Conservation (phyloP, 2,329 filamentous ascomycete genomes). For the Beauveria varroae region DNA sequence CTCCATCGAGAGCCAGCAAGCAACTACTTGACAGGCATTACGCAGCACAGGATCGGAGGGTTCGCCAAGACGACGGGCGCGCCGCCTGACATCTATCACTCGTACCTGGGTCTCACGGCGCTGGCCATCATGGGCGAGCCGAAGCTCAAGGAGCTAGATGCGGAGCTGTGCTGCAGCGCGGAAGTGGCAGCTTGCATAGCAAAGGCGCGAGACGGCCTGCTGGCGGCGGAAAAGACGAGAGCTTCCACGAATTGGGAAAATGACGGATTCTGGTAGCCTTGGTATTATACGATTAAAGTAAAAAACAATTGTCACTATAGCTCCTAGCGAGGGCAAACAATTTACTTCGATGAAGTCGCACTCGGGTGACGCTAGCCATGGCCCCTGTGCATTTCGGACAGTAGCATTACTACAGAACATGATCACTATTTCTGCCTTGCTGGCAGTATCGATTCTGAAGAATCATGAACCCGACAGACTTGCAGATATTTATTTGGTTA, state of each 20-base stretch:
- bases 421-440: neutral
- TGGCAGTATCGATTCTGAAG: neutral
- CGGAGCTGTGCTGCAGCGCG: conserved; percentile 65
- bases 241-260: conserved; percentile 12
- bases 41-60: conserved; percentile 77
- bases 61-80: conserved; percentile 67
- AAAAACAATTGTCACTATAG: too few species aligned
- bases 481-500: too few species aligned
- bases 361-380: too few species aligned
- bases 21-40: conserved; percentile 76
- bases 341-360: too few species aligned
- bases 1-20: conserved; percentile 54
- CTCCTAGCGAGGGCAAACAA: too few species aligned
- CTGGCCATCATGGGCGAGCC: conserved; percentile 66
- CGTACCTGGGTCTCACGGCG: conserved; percentile 77
- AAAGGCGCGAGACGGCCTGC: conserved; percentile 34
- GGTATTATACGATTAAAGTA: too few species aligned
- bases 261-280: conserved; percentile 21
- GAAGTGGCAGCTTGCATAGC: conserved; percentile 46
- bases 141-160: conserved; percentile 63
- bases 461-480: too few species aligned
- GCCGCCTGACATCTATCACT: conserved; percentile 76
- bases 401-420: too few species aligned
- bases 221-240: conserved; percentile 16
- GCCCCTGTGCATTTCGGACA: too few species aligned